A percentile compares a stretch with the other conserved stretches of the same genome.
phyloP scores from a whole-genome alignment of 2,329 filamentous ascomycete species.

The Alternaria gansuensis region DNA sequence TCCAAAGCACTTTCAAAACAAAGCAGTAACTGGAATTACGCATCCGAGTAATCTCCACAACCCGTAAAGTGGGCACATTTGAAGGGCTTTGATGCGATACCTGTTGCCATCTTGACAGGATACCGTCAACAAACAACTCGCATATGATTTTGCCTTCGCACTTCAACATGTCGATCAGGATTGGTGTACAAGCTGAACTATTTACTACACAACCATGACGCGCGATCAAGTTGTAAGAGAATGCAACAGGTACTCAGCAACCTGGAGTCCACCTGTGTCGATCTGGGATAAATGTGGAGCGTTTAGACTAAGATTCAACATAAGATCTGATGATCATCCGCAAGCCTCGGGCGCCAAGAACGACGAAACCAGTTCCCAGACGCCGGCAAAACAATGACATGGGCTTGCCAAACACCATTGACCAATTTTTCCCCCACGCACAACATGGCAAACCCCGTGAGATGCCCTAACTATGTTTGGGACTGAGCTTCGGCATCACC shows the following conservation, averaged over 20 bases:
- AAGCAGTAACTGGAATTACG: not conserved
- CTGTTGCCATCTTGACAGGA: not conserved
- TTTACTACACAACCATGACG: not conserved
- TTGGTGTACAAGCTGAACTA: not conserved
- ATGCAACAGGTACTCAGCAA: slow-evolving; percentile 4
- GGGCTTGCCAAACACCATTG: slow-evolving; percentile 38
- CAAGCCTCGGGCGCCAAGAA: slow-evolving; percentile 44
- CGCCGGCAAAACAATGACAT: slow-evolving; percentile 45
- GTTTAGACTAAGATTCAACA: slow-evolving; percentile 25
- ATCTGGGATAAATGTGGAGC: slow-evolving; percentile 13
- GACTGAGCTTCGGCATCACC: slow-evolving; percentile 13
- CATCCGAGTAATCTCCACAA: not conserved
- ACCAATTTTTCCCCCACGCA: slow-evolving; percentile 16
- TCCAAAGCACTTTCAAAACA: slow-evolving; percentile 1
- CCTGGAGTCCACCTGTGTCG: slow-evolving; percentile 1
- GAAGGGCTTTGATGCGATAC: not conserved
- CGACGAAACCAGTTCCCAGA: slow-evolving; percentile 45
- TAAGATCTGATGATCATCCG: slow-evolving; percentile 33
- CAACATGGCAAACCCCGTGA: slow-evolving; percentile 25
- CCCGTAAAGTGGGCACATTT: not conserved
- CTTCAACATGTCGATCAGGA: not conserved
- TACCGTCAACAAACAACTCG: not conserved
- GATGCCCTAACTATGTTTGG: slow-evolving; percentile 22
- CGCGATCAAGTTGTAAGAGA: slow-evolving; percentile 2
- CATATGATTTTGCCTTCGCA: not conserved